Conservation (phyloP, 768 basidiomycete species). For the Lactarius akahatsu region DNA sequence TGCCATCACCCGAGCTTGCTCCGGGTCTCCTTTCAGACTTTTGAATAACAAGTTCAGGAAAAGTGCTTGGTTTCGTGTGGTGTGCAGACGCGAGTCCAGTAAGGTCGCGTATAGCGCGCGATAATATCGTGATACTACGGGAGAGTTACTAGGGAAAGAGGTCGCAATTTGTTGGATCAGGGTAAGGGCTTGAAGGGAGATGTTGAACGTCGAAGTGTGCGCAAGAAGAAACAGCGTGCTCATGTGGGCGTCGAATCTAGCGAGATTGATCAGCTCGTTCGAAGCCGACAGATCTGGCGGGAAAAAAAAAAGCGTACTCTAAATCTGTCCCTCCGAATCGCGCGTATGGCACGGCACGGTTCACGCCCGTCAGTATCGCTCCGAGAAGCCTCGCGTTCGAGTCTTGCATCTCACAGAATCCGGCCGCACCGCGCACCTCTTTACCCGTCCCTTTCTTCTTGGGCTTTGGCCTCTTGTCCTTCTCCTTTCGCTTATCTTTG, state of each 20-base stretch:
- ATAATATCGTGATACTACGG: slow-evolving; percentile 66
- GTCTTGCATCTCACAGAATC: slow-evolving; percentile 75
- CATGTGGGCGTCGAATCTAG: slow-evolving; percentile 80
- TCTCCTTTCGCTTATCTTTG: slow-evolving; percentile 30
- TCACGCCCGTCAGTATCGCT: slow-evolving; percentile 90
- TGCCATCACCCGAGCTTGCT: slow-evolving; percentile 65
- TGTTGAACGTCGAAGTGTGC: slow-evolving; percentile 95
- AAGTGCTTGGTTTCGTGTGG: slow-evolving; percentile 92
- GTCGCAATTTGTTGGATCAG: slow-evolving; percentile 82
- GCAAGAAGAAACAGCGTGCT: slow-evolving; percentile 94
- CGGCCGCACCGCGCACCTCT: slow-evolving; percentile 57
- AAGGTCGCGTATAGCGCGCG: slow-evolving; percentile 89
- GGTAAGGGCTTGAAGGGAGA: slow-evolving; percentile 87
- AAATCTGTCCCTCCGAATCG: slow-evolving; percentile 67
- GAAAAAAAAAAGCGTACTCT: slow-evolving; percentile 46
- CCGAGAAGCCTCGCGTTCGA: slow-evolving; percentile 79
- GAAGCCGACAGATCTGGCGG: neutral
- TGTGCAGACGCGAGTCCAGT: slow-evolving; percentile 74
- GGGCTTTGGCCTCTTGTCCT: slow-evolving; percentile 32
- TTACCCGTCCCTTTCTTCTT: slow-evolving; percentile 40
- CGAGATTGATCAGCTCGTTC: neutral
- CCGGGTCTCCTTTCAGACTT: slow-evolving; percentile 69
- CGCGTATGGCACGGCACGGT: slow-evolving; percentile 92
- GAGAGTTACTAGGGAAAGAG: slow-evolving; percentile 44
- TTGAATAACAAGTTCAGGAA: slow-evolving; percentile 95